Percentiles rank a stretch among this genome's conserved stretches.
phyloP scores from a whole-genome alignment of 371 early-diverging fungal genomes.

The Syncephalis fuscata region DNA sequence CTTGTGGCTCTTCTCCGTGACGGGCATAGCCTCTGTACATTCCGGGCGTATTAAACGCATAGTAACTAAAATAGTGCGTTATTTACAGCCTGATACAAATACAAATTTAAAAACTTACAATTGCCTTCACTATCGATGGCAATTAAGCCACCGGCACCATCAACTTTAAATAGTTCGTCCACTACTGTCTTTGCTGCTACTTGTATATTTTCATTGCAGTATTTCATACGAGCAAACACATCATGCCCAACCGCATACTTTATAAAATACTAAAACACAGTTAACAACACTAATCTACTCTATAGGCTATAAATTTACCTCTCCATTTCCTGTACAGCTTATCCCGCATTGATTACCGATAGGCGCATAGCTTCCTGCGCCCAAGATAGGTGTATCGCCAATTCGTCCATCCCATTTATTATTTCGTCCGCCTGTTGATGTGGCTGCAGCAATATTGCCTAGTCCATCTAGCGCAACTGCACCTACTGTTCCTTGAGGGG shows the following conservation, averaged over 20 bases:
- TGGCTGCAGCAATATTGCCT: constrained; percentile 26
- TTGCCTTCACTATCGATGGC: constrained; percentile 18
- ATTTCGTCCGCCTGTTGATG: constrained; percentile 27
- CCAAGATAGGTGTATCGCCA: constrained; percentile 28
- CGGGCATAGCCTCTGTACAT: constrained; percentile 20
- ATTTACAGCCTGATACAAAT: not conserved
- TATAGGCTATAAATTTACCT: constrained; percentile 7
- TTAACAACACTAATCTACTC: not conserved
- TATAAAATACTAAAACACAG: constrained; percentile 16
- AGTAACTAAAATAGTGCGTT: constrained; percentile 6
- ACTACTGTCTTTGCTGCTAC: constrained; percentile 16
- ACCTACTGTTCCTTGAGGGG: constrained; percentile 27
- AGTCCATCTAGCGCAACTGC: constrained; percentile 21
- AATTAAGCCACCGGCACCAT: constrained; percentile 24
- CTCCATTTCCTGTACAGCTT: constrained; percentile 28
- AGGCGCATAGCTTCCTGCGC: constrained; percentile 26
- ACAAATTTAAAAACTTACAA: constrained; percentile 3
- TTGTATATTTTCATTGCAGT: constrained; percentile 11
- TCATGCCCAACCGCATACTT: constrained; percentile 17
- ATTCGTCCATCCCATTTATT: constrained; percentile 27
- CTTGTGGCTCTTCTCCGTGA: constrained; percentile 10
- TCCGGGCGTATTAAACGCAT: constrained; percentile 16
- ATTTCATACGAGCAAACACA: constrained; percentile 16
- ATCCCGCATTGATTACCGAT: constrained; percentile 15
- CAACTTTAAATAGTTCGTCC: constrained; percentile 14